phyloP scores from a whole-genome alignment of 495 filamentous ascomycete genomes.

The Annulohypoxylon maeteangense region DNA sequence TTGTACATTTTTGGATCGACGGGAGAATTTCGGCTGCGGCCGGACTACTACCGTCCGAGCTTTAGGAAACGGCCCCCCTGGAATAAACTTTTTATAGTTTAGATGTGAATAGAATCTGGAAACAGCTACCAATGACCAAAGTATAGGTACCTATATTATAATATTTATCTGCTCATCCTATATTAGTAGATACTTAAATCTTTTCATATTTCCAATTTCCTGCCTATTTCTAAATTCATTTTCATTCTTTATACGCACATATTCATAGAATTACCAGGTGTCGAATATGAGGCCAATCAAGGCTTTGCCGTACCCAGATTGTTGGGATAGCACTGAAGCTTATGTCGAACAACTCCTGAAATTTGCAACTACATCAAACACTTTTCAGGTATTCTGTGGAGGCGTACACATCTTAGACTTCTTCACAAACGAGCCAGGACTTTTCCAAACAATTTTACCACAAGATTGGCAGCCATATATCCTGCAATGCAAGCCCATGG shows the following conservation, averaged over 20 bases:
- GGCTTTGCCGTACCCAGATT: slow-evolving; percentile 58
- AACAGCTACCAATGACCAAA: neutral
- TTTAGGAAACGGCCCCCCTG: slow-evolving; percentile 1
- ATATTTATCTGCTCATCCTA: neutral
- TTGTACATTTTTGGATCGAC: slow-evolving; percentile 12
- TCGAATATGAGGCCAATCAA: slow-evolving; percentile 51
- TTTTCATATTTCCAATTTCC: neutral
- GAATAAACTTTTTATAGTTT: slow-evolving; percentile 5
- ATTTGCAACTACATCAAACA: slow-evolving; percentile 76
- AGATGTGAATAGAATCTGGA: neutral
- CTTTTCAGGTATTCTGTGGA: slow-evolving; percentile 90
- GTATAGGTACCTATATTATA: neutral
- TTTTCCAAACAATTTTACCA: slow-evolving; percentile 80
- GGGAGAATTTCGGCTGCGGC: slow-evolving; percentile 12
- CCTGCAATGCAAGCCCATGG: slow-evolving; percentile 71
- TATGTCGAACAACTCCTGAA: slow-evolving; percentile 82
- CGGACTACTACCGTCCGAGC: slow-evolving; percentile 1
- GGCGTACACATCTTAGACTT: slow-evolving; percentile 97
- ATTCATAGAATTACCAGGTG: slow-evolving; percentile 1
- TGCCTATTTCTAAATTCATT: neutral
- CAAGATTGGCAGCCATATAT: slow-evolving; percentile 85
- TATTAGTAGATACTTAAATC: too few species aligned
- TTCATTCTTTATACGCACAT: neutral
- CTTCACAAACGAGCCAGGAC: slow-evolving; percentile 80
- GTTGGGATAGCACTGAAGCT: slow-evolving; percentile 63